phyloP scores from a whole-genome alignment of 805 yeast genomes.

The Metschnikowia peoriensis region DNA sequence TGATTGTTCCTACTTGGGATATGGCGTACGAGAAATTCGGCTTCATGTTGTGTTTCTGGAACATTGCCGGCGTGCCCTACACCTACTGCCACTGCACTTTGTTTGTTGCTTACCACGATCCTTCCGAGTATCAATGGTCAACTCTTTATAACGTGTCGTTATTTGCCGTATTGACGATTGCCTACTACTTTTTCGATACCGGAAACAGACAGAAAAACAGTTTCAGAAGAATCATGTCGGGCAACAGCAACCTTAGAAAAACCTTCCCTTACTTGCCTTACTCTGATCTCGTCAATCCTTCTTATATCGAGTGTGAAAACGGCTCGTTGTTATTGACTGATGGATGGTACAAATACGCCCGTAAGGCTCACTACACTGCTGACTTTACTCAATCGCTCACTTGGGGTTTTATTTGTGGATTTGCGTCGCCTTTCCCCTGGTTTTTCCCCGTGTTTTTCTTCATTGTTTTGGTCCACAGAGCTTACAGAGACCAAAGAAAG shows the following conservation, averaged over 20 bases:
- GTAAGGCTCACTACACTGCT: constrained; percentile 94
- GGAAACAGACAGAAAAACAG: constrained; percentile 93
- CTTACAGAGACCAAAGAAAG: constrained; percentile 80
- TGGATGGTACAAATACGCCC: constrained; percentile 93
- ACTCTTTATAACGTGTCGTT: constrained; percentile 55
- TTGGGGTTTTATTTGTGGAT: constrained; percentile 93
- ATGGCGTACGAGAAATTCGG: constrained; percentile 99
- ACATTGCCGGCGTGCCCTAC: constrained; percentile 98
- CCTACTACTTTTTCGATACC: constrained; percentile 93
- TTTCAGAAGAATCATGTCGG: constrained; percentile 80
- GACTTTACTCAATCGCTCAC: constrained; percentile 84
- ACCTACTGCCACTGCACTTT: constrained; percentile 94
- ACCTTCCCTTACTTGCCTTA: constrained; percentile 92
- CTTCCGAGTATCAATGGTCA: constrained; percentile 78
- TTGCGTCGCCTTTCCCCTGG: constrained; percentile 88
- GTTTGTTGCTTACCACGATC: constrained; percentile 78
- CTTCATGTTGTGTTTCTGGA: constrained; percentile 98
- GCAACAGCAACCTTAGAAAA: constrained; percentile 73
- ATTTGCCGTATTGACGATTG: constrained; percentile 54
- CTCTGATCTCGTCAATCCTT: constrained; percentile 79
- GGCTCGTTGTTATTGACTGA: constrained; percentile 85
- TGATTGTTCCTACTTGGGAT: constrained; percentile 98
- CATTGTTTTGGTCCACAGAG: constrained; percentile 83
- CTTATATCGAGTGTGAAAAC: constrained; percentile 76
- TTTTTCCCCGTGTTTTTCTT: constrained; percentile 92